A percentile compares a stretch with the other conserved stretches of the same genome.
phyloP scores from a whole-genome alignment of 768 basidiomycete genomes.

The Calocybe cyanea region DNA sequence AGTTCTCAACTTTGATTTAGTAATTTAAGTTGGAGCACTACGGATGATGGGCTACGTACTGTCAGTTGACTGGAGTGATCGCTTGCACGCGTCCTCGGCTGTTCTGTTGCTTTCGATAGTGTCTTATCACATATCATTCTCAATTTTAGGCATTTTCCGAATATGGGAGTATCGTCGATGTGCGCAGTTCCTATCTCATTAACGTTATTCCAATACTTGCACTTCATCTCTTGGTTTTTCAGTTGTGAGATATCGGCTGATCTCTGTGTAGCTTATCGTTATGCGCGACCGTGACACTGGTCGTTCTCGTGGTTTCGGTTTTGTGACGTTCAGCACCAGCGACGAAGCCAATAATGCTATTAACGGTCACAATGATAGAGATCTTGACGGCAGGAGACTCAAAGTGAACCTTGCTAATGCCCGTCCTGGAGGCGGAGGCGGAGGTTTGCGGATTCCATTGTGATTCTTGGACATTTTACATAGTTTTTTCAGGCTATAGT shows the following conservation, averaged over 20 bases:
- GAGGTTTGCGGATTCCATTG: slow-evolving; percentile 22
- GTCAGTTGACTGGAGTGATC: slow-evolving; percentile 61
- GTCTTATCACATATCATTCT: slow-evolving; percentile 49
- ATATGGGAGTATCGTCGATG: slow-evolving; percentile 86
- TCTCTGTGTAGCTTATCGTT: slow-evolving; percentile 77
- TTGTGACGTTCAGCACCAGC: slow-evolving; percentile 69
- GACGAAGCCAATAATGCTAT: slow-evolving; percentile 82
- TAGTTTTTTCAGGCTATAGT: slow-evolving; percentile 12
- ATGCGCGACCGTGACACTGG: slow-evolving; percentile 99
- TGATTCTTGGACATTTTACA: neutral
- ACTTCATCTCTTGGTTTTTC: slow-evolving; percentile 15
- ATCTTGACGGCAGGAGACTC: slow-evolving; percentile 90
- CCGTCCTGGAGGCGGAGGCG: slow-evolving; percentile 50
- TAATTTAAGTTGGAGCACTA: slow-evolving; percentile 96
- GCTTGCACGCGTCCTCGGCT: slow-evolving; percentile 25
- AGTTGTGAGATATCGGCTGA: slow-evolving; percentile 35
- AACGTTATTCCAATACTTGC: slow-evolving; percentile 17
- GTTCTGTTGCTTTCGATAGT: slow-evolving; percentile 31
- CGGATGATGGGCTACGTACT: slow-evolving; percentile 83
- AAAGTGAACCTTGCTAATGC: slow-evolving; percentile 85
- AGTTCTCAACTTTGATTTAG: slow-evolving; percentile 56
- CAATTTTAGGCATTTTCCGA: slow-evolving; percentile 76
- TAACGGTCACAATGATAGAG: slow-evolving; percentile 74
- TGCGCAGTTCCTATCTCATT: slow-evolving; percentile 58
- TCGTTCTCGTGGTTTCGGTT: slow-evolving; percentile 95